Evolutionary conservation across 2,329 filamentous ascomycete genomes (phyloP).

Genomic region (Neoascochyta sp.): DNA sequence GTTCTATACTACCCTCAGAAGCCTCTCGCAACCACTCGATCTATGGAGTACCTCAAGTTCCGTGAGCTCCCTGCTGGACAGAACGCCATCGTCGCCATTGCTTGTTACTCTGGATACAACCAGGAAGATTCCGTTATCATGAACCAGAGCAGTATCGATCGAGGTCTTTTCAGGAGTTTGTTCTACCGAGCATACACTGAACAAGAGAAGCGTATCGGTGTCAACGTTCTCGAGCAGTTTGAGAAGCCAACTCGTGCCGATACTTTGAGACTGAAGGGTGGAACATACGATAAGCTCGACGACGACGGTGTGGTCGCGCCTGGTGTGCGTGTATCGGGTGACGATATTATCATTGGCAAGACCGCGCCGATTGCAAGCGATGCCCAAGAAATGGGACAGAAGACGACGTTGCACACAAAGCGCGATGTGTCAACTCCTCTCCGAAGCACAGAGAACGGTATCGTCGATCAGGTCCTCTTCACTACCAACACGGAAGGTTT

Average conservation of each 20-base stretch:
- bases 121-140: constrained; percentile 99
- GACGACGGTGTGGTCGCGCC: constrained; percentile 93
- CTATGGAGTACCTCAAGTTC: constrained; percentile 99
- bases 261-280: constrained; percentile 88
- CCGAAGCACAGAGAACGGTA: constrained; percentile 92
- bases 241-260: constrained; percentile 90
- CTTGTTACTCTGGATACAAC: constrained; percentile 97
- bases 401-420: constrained; percentile 85
- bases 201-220: constrained; percentile 91
- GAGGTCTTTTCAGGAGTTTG: constrained; percentile 91
- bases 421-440: constrained; percentile 94
- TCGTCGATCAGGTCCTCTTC: constrained; percentile 87
- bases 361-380: constrained; percentile 92
- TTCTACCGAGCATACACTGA: constrained; percentile 98
- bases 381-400: constrained; percentile 86
- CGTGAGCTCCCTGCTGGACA: constrained; percentile 93
- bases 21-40: constrained; percentile 88
- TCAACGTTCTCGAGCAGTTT: constrained; percentile 88
- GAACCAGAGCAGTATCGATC: constrained; percentile 99
- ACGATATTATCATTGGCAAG: constrained; percentile 99
- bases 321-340: constrained; percentile 89
- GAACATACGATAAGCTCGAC: constrained; percentile 95
- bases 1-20: constrained; percentile 99
- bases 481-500: constrained; percentile 94
- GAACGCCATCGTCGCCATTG: constrained; percentile 97